Evolutionary conservation across 805 yeast genomes (phyloP), one percentile per base, ranked within the genome.

Genomic region (Hagleromyces aurorensis): DNA sequence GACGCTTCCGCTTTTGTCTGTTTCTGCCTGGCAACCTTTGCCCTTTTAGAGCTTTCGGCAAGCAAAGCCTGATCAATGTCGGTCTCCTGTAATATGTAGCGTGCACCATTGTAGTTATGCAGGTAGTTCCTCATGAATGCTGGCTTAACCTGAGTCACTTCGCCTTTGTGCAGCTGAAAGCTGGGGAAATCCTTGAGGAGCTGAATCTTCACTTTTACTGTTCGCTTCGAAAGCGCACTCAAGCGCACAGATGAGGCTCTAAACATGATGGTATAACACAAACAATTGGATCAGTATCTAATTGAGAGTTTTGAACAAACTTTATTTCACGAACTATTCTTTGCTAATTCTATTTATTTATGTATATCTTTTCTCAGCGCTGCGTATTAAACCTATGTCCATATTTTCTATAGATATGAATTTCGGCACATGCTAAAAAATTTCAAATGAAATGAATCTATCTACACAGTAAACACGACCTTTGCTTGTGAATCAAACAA

Each of bases 61-160:
- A 46, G 25, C 12, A 52, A 33, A 2, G 16, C n/a, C 12, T 18
- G 14, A 32, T 53, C 46, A 9, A 55, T 38, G 33, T 52, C 55
- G 11, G 26, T 17, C 10, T 42, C 59, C 23, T 41, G 21, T 16
- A 67, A 51, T 13, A 84, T 65, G 48, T 84, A 86, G 12, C 72
- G 69, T 3, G 95, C 96, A 24, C 84, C 81, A 46, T 82, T 77
- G 37, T 63, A 46, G 23, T 72, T 71, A 46, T 84, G 84, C 33
- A 86, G 67, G 44, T 61, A 71, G 58, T 82, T 83, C 50, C 89
- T 72, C 95, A 86, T 86, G 38, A 72, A 64, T 13, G 85, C 81
- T 17, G 94, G 86, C 38, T 73, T 68, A 12, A 86, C 95, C 19
- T 69, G 62, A 16, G 79, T 66, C 24, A 86, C 67, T 59, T 86